Base-by-base conservation (phyloP, 2,329 filamentous ascomycete species). In the Fusarium hostae region DNA sequence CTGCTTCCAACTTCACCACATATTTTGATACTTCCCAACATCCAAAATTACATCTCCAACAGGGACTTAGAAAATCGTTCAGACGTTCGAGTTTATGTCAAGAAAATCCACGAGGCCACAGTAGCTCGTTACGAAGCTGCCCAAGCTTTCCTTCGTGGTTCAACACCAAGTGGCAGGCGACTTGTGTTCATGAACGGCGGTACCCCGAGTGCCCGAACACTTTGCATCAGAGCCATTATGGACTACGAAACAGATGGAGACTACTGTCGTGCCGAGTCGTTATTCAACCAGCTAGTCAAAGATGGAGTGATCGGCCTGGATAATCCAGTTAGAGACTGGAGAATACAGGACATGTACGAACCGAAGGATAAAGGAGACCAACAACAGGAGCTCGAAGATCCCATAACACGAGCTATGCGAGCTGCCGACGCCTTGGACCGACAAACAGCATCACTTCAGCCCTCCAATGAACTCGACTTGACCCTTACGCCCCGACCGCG, bases 141-240 rank as follows among this genome's bases (percentile, higher is more conserved):
- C 11, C 78, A 81, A 34, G 76, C 81, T 4, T 91, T 91, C 72
- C 77, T 91, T 28, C 78, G 80, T 43, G 80, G 80, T 13, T 84
- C 86, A 10, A 83, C 82, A 2, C 76, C 81, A 13, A 78, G 79
- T 56, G 83, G 84, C 63, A 89, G 86, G 70, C 85, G 85, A 62
- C 77, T 91, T 8, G 89, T 90, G 11, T 90, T 91, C 70, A 81
- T 89, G 78, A 85, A 89, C 57, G 89, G 89, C 6, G 88, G 89
- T 13, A 87, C 86, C 6, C 82, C 86, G 13, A 82, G 85, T 60
- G 88, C 88, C 3, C 85, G 86, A 58, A 79, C 85, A 9, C 80
- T 85, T 28, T 91, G 89, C 73, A 84, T 91, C 60, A 79, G 81
- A 39, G 81, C 82, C 34, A 89, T 91, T 55, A 86, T 85, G 77